Conservation (phyloP, 345 rosid genomes). For the Ceriops decandra region DNA sequence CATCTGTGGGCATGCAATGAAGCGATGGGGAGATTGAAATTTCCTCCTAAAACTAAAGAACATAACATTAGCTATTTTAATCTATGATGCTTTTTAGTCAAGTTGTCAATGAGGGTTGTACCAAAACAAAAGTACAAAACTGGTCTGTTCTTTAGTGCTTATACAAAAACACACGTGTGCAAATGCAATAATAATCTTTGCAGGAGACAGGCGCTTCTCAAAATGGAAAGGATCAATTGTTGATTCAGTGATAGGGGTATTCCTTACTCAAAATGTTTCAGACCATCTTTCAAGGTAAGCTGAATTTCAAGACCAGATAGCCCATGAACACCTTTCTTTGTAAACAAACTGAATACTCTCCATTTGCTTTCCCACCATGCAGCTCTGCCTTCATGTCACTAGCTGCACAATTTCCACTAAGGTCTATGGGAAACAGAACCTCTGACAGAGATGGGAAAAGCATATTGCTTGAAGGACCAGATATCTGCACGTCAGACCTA, state of each 20-base stretch:
- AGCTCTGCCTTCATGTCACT: constrained; percentile 96
- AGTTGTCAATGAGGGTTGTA: background rate
- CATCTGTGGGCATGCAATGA: too few species aligned
- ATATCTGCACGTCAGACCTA: constrained; percentile 35
- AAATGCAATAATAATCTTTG: constrained; percentile 13
- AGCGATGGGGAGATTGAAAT: too few species aligned
- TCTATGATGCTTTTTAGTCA: too few species aligned
- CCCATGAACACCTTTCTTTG: constrained; percentile 10
- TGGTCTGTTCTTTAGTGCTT: background rate
- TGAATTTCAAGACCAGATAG: constrained; percentile 4
- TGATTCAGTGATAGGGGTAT: constrained; percentile 94
- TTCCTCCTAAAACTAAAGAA: too few species aligned
- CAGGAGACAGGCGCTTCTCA: constrained; percentile 96
- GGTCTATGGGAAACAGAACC: constrained; percentile 32
- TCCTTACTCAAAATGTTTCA: constrained; percentile 92
- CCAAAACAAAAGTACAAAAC: background rate
- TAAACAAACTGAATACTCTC: constrained; percentile 11
- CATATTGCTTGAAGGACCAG: constrained; percentile 58
- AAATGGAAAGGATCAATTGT: constrained; percentile 98
- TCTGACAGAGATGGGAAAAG: constrained; percentile 25
- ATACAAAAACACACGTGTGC: constrained; percentile 1
- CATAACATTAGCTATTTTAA: too few species aligned
- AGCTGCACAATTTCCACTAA: constrained; percentile 69
- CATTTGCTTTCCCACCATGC: constrained; percentile 31
- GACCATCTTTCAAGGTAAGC: constrained; percentile 95